Percentiles rank a stretch among this genome's conserved stretches.
phyloP scores from a whole-genome alignment of 1,139 yeast genomes.

The Candida frijolesensis region DNA sequence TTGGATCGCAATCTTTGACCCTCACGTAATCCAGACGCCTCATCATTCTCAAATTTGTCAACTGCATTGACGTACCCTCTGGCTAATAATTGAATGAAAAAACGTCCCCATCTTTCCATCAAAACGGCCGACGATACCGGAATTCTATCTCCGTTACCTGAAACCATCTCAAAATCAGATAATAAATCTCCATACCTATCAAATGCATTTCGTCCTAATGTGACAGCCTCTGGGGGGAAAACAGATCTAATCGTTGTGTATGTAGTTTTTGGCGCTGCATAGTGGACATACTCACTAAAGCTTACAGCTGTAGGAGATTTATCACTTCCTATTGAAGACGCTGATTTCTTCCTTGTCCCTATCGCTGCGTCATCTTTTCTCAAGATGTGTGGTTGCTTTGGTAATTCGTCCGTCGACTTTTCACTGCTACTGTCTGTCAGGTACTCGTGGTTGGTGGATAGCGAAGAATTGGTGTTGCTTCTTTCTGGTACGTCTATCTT shows the following conservation, averaged over 20 bases:
- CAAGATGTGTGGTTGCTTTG: background rate
- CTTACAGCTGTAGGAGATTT: conserved; percentile 32
- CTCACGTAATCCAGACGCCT: conserved; percentile 17
- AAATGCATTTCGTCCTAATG: conserved; percentile 72
- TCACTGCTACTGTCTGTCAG: conserved; percentile 21
- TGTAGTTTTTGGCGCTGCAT: conserved; percentile 70
- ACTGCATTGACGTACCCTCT: conserved; percentile 65
- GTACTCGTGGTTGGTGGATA: conserved; percentile 15
- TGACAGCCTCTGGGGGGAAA: conserved; percentile 75
- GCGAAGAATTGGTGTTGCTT: conserved; percentile 2
- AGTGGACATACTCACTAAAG: conserved; percentile 74
- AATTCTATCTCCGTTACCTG: conserved; percentile 65
- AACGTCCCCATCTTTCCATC: conserved; percentile 75
- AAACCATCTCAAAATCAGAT: conserved; percentile 71
- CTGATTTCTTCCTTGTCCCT: conserved; percentile 11
- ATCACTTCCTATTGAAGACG: conserved; percentile 16
- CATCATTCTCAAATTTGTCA: conserved; percentile 45
- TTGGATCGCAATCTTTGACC: conserved; percentile 15
- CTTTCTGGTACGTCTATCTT: background rate
- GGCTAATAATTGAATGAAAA: conserved; percentile 61
- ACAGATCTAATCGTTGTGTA: conserved; percentile 68
- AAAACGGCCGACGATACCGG: conserved; percentile 62
- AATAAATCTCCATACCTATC: conserved; percentile 65
- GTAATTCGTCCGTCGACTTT: background rate
- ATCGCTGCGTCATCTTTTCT: conserved; percentile 10